Evolutionary conservation across 257 asterid species (phyloP).

Genomic region (Ilex asprella): DNA sequence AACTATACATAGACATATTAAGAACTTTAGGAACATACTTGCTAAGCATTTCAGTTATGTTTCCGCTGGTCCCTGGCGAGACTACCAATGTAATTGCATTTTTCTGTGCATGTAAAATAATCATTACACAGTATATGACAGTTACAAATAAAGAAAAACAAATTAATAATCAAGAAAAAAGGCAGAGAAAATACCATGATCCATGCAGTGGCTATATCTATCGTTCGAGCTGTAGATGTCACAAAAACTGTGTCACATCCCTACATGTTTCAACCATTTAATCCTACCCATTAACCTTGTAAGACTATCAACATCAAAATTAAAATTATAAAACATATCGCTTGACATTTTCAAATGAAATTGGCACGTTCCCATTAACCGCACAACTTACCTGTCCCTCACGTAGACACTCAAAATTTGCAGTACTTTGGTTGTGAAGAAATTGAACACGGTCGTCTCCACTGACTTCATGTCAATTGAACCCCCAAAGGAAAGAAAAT

Average conservation of each 20-base stretch:
- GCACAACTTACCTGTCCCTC: constrained; percentile 77
- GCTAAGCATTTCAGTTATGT: constrained; percentile 64
- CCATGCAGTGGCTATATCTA: constrained; percentile 89
- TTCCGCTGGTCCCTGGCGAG: constrained; percentile 66
- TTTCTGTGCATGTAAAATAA: constrained; percentile 53
- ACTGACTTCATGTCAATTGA: constrained; percentile 54
- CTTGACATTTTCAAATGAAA: constrained; percentile 6
- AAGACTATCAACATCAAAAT: constrained; percentile 2
- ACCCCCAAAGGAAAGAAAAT: constrained; percentile 11
- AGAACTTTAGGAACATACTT: constrained; percentile 41
- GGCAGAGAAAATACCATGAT: constrained; percentile 58
- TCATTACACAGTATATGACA: constrained; percentile 4
- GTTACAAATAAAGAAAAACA: constrained; percentile 10
- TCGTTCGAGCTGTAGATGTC: constrained; percentile 95
- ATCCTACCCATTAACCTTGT: constrained; percentile 6
- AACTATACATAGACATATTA: no score
- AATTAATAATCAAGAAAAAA: constrained; percentile 10
- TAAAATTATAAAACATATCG: background rate
- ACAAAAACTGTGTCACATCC: constrained; percentile 94
- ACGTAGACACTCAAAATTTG: constrained; percentile 72
- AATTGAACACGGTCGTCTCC: constrained; percentile 90
- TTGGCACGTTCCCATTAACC: constrained; percentile 9
- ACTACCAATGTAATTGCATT: constrained; percentile 75
- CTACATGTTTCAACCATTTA: constrained; percentile 33
- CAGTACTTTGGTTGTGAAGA: constrained; percentile 97